phyloP scores from a whole-genome alignment of 768 basidiomycete species.

The Termitomyces sp. region DNA sequence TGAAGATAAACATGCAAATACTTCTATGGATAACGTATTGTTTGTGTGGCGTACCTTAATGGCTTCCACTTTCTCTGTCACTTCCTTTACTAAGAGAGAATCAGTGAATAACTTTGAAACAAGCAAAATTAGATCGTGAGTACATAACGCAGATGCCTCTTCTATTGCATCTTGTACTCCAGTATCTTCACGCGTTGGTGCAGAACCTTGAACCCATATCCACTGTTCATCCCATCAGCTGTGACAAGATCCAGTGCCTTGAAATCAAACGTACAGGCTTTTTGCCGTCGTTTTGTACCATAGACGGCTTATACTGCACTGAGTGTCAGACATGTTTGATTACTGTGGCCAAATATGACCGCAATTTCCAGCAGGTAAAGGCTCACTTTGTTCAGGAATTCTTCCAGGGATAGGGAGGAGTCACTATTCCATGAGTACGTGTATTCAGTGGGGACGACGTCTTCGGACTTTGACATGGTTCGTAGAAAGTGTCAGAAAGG shows the following conservation, averaged over 20 bases:
- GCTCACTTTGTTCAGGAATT: conserved; percentile 54
- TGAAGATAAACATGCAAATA: not conserved
- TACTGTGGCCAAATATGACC: not conserved
- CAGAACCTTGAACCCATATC: conserved; percentile 53
- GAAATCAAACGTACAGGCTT: conserved; percentile 54
- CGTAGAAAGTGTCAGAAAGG: not conserved
- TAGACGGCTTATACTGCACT: conserved; percentile 64
- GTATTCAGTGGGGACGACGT: conserved; percentile 36
- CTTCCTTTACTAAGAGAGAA: conserved; percentile 45
- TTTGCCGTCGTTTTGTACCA: conserved; percentile 74
- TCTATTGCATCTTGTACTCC: conserved; percentile 30
- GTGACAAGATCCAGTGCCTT: not conserved
- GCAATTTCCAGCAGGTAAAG: not conserved
- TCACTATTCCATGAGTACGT: conserved; percentile 50
- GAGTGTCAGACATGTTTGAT: not conserved
- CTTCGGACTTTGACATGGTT: conserved; percentile 31
- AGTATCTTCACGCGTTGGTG: conserved; percentile 19
- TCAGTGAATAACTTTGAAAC: not conserved
- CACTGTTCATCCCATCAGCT: conserved; percentile 37
- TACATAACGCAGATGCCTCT: conserved; percentile 47
- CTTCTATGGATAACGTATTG: not conserved
- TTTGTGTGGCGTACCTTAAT: conserved; percentile 46
- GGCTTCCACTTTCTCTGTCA: conserved; percentile 52
- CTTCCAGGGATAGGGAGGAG: conserved; percentile 39
- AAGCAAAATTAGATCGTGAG: conserved; percentile 5